A percentile compares a stretch with the other conserved stretches of the same genome.
Evolutionary conservation across 352 stramenopile species (phyloP).

Genomic region (Globisporangium parvum): DNA sequence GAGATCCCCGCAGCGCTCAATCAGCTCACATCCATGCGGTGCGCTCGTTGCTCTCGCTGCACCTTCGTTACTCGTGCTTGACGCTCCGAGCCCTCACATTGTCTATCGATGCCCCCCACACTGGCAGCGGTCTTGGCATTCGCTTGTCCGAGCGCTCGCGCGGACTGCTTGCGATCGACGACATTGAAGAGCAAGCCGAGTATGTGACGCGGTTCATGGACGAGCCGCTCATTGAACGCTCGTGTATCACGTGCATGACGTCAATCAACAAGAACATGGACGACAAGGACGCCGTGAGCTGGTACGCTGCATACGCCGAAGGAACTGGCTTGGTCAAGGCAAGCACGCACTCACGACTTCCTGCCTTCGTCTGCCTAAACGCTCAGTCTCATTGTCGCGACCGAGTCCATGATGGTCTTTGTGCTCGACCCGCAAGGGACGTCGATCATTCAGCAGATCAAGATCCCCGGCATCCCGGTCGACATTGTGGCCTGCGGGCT

Average conservation of each 20-base stretch:
- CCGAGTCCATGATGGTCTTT: conserved; percentile 76
- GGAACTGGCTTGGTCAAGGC: background rate
- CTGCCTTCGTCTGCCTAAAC: too few relatives aligned
- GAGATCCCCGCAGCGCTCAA: conserved; percentile 61
- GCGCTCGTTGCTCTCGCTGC: background rate
- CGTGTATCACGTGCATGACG: conserved; percentile 84
- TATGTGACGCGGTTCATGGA: conserved; percentile 81
- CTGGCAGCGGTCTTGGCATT: conserved; percentile 46
- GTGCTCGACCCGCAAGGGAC: conserved; percentile 72
- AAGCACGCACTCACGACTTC: too few relatives aligned
- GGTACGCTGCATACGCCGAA: conserved; percentile 19
- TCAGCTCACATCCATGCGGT: conserved; percentile 63
- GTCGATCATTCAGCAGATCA: conserved; percentile 60
- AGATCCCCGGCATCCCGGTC: conserved; percentile 64
- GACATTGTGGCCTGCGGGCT: conserved; percentile 68
- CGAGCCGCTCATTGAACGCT: conserved; percentile 59
- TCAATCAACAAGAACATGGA: conserved; percentile 88
- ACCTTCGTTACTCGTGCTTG: background rate
- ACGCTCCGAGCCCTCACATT: background rate
- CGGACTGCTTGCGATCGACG: conserved; percentile 71
- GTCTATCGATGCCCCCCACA: background rate
- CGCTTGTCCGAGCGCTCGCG: conserved; percentile 62
- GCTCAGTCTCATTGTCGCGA: conserved; percentile 77
- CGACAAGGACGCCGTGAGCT: conserved; percentile 70
- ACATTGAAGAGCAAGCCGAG: conserved; percentile 77